These are phyloP conservation scores for Arxiozyma telluris DNA, from an alignment of 1,139 yeast species.

Conservation along the genomic window DNA sequence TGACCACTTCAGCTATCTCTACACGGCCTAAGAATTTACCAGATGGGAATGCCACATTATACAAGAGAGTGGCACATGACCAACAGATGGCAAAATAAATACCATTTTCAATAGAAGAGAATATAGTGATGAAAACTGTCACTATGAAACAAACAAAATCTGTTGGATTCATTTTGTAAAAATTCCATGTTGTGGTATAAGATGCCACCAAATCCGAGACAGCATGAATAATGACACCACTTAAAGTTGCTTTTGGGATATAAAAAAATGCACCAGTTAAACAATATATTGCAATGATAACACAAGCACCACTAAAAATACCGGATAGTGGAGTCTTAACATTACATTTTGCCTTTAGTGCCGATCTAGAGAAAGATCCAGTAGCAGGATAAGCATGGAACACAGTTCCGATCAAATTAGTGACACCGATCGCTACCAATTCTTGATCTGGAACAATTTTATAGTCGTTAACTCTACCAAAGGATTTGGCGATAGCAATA, in stretches of 20 bases:
- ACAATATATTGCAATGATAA: constrained; percentile 74
- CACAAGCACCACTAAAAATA: constrained; percentile 82
- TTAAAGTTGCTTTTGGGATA: constrained; percentile 81
- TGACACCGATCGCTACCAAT: constrained; percentile 86
- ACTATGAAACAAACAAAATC: constrained; percentile 70
- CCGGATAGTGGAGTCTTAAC: constrained; percentile 94
- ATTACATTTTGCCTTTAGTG: constrained; percentile 89
- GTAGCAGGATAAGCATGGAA: constrained; percentile 94
- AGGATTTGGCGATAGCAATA: constrained; percentile 87
- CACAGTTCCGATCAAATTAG: constrained; percentile 83
- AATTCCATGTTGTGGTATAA: constrained; percentile 60
- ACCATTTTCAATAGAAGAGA: constrained; percentile 77
- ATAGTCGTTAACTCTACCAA: constrained; percentile 87
- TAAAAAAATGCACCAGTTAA: constrained; percentile 76
- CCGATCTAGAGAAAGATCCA: constrained; percentile 92
- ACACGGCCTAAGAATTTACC: constrained; percentile 80
- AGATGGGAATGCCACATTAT: constrained; percentile 69
- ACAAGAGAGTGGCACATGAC: constrained; percentile 62
- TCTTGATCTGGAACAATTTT: constrained; percentile 91
- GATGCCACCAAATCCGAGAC: constrained; percentile 78
- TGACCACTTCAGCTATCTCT: constrained; percentile 56
- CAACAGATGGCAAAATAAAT: constrained; percentile 86
- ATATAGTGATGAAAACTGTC: constrained; percentile 72
- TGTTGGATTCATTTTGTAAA: constrained; percentile 69
- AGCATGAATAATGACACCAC: constrained; percentile 91